Percentiles rank a stretch among this genome's conserved stretches.
These are phyloP conservation scores for Pseudozyma flocculosa DNA, from an alignment of 1,284 basidiomycete genomes.

Conservation along the genomic window DNA sequence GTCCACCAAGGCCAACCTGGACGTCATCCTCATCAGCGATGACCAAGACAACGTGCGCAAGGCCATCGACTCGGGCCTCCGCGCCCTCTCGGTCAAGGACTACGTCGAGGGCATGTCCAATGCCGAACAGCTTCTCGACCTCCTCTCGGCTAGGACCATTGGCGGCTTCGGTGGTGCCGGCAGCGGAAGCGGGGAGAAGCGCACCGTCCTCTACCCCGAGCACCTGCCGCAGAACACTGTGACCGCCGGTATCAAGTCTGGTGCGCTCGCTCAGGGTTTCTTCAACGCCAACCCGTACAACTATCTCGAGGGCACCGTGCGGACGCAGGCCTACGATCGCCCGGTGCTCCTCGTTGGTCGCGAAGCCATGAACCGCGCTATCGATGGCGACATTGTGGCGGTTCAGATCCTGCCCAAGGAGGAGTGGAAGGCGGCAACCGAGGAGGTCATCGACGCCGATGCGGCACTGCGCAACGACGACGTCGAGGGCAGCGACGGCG, in stretches of 20 bases:
- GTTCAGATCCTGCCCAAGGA: conserved; percentile 83
- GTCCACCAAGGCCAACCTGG: conserved; percentile 29
- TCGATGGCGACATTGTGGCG: conserved; percentile 89
- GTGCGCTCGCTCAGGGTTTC: conserved; percentile 82
- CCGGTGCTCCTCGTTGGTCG: conserved; percentile 83
- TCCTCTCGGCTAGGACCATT: conserved; percentile 45
- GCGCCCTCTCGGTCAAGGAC: conserved; percentile 50
- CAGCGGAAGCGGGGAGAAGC: conserved; percentile 27
- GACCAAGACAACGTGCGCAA: conserved; percentile 81
- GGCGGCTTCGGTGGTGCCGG: conserved; percentile 5
- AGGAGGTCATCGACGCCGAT: conserved; percentile 86
- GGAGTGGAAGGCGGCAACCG: conserved; percentile 89
- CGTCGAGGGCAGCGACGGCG: conserved; percentile 63
- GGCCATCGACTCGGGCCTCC: conserved; percentile 40
- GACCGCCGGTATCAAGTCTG: conserved; percentile 79
- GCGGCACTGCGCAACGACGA: conserved; percentile 81
- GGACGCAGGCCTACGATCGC: conserved; percentile 71
- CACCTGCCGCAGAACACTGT: conserved; percentile 77
- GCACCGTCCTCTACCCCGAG: conserved; percentile 61
- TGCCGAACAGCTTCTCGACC: conserved; percentile 47
- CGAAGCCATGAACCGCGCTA: conserved; percentile 91
- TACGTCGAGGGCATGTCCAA: conserved; percentile 51
- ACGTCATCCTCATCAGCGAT: conserved; percentile 64
- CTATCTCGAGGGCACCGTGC: conserved; percentile 84
- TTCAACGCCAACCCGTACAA: conserved; percentile 96